Conservation (phyloP, 257 asterid genomes). For the Perilla frutescens region DNA sequence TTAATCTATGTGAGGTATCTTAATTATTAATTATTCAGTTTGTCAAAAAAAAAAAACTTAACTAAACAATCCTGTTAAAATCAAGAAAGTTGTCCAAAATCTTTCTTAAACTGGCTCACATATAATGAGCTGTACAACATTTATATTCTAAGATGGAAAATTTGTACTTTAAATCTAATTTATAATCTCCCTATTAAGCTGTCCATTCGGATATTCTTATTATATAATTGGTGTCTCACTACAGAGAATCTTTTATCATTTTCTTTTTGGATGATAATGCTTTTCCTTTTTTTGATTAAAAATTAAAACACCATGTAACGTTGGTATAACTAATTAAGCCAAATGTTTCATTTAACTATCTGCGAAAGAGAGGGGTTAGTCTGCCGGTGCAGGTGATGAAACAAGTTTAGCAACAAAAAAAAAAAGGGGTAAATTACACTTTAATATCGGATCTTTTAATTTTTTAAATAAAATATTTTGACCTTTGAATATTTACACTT, state of each 20-base stretch:
- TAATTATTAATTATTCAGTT: no score
- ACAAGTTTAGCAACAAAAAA: not conserved
- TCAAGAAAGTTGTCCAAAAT: constrained; percentile 1
- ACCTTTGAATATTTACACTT: no score
- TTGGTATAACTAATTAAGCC: no score
- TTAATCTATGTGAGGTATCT: no score
- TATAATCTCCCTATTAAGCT: constrained; percentile 9
- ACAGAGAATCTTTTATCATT: constrained; percentile 2
- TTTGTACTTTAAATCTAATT: constrained; percentile 14
- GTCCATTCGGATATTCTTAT: constrained; percentile 5
- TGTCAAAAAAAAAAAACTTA: no score
- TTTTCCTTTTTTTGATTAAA: not conserved
- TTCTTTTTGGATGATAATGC: constrained; percentile 1
- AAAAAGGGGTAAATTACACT: no score
- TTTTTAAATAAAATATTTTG: no score
- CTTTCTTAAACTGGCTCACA: constrained; percentile 30
- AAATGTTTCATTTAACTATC: no score
- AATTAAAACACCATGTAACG: no score
- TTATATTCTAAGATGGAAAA: constrained; percentile 16
- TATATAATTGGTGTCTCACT: constrained; percentile 7
- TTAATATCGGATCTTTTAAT: no score
- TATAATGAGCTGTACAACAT: constrained; percentile 36
- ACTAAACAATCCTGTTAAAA: not conserved
- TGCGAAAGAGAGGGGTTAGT: no score
- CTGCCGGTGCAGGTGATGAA: no score